A percentile compares a stretch with the other conserved stretches of the same genome.
Evolutionary conservation across 2,329 filamentous ascomycete genomes (phyloP).

Genomic region (Calonectria leucothoes): DNA sequence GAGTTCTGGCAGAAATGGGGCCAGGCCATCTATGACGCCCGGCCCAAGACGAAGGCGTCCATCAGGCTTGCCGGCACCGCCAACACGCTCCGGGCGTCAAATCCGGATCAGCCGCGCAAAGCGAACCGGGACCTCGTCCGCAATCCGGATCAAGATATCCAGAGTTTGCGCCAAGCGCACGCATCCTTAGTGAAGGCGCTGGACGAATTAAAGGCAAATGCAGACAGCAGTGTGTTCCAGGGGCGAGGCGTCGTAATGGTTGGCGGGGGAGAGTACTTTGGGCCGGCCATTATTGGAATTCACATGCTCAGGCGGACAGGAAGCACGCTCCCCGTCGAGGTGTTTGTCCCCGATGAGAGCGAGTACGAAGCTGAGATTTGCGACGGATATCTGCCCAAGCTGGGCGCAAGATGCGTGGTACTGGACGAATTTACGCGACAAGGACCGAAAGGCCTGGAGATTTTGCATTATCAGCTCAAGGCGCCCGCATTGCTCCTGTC

Average conservation of each 20-base stretch:
- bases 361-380: slow-evolving; percentile 22
- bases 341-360: slow-evolving; percentile 14
- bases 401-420: slow-evolving; percentile 22
- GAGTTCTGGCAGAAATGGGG: slow-evolving; percentile 19
- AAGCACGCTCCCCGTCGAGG: slow-evolving; percentile 18
- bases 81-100: not conserved
- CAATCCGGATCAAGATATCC: not conserved
- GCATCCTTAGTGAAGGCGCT: slow-evolving; percentile 9
- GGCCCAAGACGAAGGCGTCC: not conserved
- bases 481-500: slow-evolving; percentile 16
- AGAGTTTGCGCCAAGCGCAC: slow-evolving; percentile 9
- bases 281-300: slow-evolving; percentile 22
- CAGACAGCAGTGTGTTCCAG: not conserved
- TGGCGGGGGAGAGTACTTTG: slow-evolving; percentile 26
- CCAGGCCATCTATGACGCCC: slow-evolving; percentile 7
- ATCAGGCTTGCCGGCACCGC: not conserved
- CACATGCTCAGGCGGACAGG: slow-evolving; percentile 25
- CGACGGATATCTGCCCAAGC: slow-evolving; percentile 13
- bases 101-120: slow-evolving; percentile 4
- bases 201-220: not conserved
- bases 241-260: slow-evolving; percentile 26
- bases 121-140: slow-evolving; percentile 2
- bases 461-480: slow-evolving; percentile 23
- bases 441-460: not conserved
- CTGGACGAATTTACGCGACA: not conserved